Base-by-base conservation (phyloP, 345 rosid species). In the Populus deltoides region DNA sequence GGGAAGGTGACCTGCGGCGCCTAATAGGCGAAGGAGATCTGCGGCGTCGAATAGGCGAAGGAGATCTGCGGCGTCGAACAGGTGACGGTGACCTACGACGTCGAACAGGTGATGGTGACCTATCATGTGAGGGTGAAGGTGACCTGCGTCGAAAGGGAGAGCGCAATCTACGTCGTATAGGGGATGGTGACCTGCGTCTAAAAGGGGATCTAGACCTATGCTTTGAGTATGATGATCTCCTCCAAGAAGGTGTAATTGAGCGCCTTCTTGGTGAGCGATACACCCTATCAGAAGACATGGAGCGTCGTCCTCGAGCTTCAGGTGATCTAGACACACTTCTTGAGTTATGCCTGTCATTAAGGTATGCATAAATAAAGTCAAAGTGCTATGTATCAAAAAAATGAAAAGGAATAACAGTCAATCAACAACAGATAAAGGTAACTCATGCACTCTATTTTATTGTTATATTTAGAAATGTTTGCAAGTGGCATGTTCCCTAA, bases 301-400 rank as follows among this genome's bases (percentile, higher is more conserved):
- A 83, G 31, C 75, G 82, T 24, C 77, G 80, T 33, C 75, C 72
- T n/a, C 80, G 82, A 16, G 49, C 77, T 57, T 70, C 70, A 62
- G 88, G 89, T 84, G 98, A 94, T 83, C 85, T 84, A 4, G 99
- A 92, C 33, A 90, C 43, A 79, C 97, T 93, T 89, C 94, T 91
- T 36, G 92, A 88, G 73, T 85, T 91, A 66, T 53, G 84, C 65
- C 81, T 79, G 49, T 76, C 88, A 88, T 81, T 87, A 65, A 74
- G 15, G 75, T 12, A 81, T 9, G 59, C 31, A 80, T 61, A 68
- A 74, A 57, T 36, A 27, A 66, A n/a, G 68, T 66, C 69, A 83
- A 33, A 71, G 65, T 45, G 70, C 57, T 49, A 73, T 15, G 33
- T 11, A n/a, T 77, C 20, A 75, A 61, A 69, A 38, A 74, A 16